phyloP scores from a whole-genome alignment of 495 filamentous ascomycete genomes.

The Aspergillus mulundensis region DNA sequence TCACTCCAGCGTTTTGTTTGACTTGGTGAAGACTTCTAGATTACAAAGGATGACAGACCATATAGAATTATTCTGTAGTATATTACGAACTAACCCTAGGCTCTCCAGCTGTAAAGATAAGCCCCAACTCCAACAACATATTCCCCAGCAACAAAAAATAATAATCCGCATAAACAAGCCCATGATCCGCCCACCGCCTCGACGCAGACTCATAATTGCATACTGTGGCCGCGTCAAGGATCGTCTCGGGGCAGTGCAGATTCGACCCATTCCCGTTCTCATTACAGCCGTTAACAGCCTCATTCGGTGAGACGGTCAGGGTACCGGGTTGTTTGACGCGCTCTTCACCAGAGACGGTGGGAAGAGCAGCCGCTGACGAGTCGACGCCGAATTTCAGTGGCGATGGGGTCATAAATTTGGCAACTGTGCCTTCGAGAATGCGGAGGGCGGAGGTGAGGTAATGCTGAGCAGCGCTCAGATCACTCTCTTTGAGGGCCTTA shows the following conservation, averaged over 20 bases:
- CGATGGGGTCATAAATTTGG: conserved; percentile 14
- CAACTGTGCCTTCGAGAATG: conserved; percentile 31
- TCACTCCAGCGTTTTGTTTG: too few relatives aligned
- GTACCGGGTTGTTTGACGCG: neutral
- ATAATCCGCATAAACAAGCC: conserved; percentile 48
- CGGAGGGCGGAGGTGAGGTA: conserved; percentile 31
- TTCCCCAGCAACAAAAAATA: conserved; percentile 47
- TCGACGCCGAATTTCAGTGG: conserved; percentile 6
- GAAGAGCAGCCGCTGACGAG: neutral
- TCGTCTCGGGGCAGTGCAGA: conserved; percentile 13
- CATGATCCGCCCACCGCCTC: conserved; percentile 35
- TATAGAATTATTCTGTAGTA: too few relatives aligned
- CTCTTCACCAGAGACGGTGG: conserved; percentile 8
- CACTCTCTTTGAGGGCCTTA: conserved; percentile 18
- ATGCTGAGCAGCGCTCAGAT: neutral
- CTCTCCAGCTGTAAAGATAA: too few relatives aligned
- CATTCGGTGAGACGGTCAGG: neutral
- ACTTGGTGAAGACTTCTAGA: too few relatives aligned
- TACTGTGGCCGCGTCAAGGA: conserved; percentile 32
- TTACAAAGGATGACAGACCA: too few relatives aligned
- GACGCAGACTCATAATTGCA: conserved; percentile 38
- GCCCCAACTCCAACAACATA: conserved; percentile 21
- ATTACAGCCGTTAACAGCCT: neutral
- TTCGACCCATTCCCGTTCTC: neutral
- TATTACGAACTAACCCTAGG: too few relatives aligned